Evolutionary conservation across 1,284 basidiomycete genomes (phyloP), one percentile per base, ranked within the genome.

Genomic region (Tilletia caries): DNA sequence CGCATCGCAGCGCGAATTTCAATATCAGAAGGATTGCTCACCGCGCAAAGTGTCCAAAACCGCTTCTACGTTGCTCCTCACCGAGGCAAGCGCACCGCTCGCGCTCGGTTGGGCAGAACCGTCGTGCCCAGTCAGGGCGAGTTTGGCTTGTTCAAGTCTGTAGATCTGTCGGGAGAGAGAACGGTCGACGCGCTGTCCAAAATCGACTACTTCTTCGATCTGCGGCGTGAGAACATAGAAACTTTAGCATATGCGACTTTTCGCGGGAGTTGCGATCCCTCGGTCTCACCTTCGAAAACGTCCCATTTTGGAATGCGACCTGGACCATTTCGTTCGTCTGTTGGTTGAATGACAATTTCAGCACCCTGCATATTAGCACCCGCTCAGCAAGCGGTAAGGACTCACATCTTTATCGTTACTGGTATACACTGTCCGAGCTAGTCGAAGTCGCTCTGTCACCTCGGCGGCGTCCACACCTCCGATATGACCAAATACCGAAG

Each of bases 191-290:
- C 58, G 58, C 10, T 62, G 2, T 33, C 58, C 33, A 23, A 62
- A 62, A 29, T 62, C 58, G 10, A 62, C 32, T 10, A 62, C 58
- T 62, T 62, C 58, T 29, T 62, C 58, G 15, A 62, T 62, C 58
- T 62, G 27, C 58, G n/a, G 18, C 18, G 20, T 50, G 48, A 20
- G 8, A 25, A n/a, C n/a, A n/a, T n/a, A n/a, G n/a, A n/a, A n/a
- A n/a, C n/a, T n/a, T n/a, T n/a, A n/a, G n/a, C n/a, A n/a, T n/a
- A n/a, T n/a, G n/a, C n/a, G n/a, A n/a, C n/a, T n/a, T n/a, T n/a
- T n/a, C n/a, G n/a, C n/a, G n/a, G n/a, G n/a, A n/a, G n/a, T n/a
- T n/a, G n/a, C n/a, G n/a, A n/a, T n/a, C n/a, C 37, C 54, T 60
- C 6, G 29, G 54, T 29, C 18, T 60, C 27, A 60, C 58, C 58